A percentile compares a stretch with the other conserved stretches of the same genome.
phyloP scores from a whole-genome alignment of 345 rosid species.

The Eucalyptus guilfoylei region DNA sequence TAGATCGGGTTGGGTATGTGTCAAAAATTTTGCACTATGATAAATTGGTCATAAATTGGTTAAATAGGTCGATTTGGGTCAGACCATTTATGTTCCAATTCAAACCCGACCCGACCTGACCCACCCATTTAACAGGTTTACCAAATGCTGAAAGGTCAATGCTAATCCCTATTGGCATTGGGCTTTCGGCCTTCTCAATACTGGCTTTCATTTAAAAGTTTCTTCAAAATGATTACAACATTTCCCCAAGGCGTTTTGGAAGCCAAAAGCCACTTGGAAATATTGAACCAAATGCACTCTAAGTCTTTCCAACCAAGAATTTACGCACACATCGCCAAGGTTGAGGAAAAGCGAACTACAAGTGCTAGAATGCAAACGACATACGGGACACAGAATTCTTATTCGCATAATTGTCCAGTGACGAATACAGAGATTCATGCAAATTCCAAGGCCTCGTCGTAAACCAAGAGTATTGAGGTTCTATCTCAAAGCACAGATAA shows the following conservation, averaged over 20 bases:
- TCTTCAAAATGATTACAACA: no score
- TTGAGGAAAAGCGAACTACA: neutral
- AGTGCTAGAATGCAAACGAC: neutral
- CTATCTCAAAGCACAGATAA: neutral
- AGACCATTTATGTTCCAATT: fast-evolving
- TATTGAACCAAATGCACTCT: neutral
- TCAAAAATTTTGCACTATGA: no score
- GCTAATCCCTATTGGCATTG: no score
- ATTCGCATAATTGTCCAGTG: neutral
- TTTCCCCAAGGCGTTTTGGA: no score
- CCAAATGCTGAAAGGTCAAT: no score
- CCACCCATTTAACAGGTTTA: fast-evolving
- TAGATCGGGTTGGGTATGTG: no score
- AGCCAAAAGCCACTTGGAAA: no score
- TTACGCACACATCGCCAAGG: neutral
- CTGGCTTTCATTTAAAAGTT: no score
- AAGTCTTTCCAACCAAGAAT: slow-evolving; percentile 43
- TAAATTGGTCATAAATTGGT: no score
- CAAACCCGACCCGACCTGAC: fast-evolving
- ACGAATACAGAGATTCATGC: neutral
- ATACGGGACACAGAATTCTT: neutral
- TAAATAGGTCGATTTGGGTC: fast-evolving
- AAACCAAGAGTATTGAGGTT: neutral
- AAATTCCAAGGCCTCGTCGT: neutral
- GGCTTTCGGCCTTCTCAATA: no score